A percentile compares a stretch with the other conserved stretches of the same genome.
Evolutionary conservation across 257 asterid genomes (phyloP).

Genomic region (Verbena officinalis): DNA sequence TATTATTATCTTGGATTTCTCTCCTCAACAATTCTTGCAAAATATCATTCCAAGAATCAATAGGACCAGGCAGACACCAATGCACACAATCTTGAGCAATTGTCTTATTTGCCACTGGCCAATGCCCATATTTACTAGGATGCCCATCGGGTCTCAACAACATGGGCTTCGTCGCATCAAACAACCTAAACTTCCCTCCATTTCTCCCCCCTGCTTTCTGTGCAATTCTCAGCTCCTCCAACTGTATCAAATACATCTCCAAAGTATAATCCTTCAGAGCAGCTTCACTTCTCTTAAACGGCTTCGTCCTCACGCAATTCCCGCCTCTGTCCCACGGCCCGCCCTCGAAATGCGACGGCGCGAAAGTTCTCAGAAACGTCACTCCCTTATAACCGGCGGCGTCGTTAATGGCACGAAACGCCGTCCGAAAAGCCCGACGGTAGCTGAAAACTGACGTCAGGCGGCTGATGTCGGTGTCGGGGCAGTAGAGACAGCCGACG

Average conservation of each 20-base stretch:
- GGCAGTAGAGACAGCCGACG: constrained; percentile 67
- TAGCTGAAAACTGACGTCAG: constrained; percentile 50
- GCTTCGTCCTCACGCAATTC: constrained; percentile 57
- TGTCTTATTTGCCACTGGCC: constrained; percentile 31
- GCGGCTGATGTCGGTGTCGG: constrained; percentile 41
- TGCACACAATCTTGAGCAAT: constrained; percentile 52
- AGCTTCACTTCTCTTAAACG: constrained; percentile 46
- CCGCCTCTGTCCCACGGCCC: constrained; percentile 78
- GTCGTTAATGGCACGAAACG: constrained; percentile 52
- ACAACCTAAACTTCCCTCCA: constrained; percentile 43
- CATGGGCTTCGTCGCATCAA: constrained; percentile 50
- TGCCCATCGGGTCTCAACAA: constrained; percentile 59
- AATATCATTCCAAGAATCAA: constrained; percentile 56
- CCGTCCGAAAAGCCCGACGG: constrained; percentile 64
- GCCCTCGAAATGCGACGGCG: constrained; percentile 82
- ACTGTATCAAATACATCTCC: constrained; percentile 57
- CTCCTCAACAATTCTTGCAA: constrained; percentile 45
- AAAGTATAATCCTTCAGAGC: constrained; percentile 41
- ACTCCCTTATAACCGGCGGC: constrained; percentile 43
- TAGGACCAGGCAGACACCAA: constrained; percentile 64
- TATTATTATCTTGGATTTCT: constrained; percentile 20
- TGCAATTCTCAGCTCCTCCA: constrained; percentile 62
- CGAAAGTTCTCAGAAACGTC: constrained; percentile 51
- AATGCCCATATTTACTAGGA: constrained; percentile 52
- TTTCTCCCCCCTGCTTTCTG: constrained; percentile 44